Base-by-base conservation (phyloP, 2,329 filamentous ascomycete species). In the Verticillium alfalfae region DNA sequence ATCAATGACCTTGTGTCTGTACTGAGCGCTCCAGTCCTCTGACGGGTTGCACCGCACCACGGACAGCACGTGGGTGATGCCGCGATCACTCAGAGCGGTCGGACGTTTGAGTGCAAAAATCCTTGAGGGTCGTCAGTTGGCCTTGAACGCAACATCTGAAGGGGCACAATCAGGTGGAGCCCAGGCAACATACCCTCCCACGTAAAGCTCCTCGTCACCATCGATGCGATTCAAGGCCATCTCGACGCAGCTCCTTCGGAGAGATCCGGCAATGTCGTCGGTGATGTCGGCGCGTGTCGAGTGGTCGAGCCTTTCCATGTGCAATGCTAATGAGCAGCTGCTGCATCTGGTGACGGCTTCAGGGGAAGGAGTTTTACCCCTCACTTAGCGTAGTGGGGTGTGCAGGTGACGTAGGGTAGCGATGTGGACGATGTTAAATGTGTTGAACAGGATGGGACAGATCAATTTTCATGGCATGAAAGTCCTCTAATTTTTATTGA, bases 51-150 rank as follows among this genome's bases (percentile, higher is more conserved):
- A 82, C 56, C 85, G 84, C 63, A 94, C 75, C 49, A 95, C 90
- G 5, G 93, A 96, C n/a, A 98, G 81, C 36, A 98, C 85, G 76
- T 97, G 93, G 2, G 93, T 96, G 73, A 99, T 92, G 66, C 88
- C 87, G 67, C 87, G 86, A 65, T 89, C 84, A 66, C 84, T 78
- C 57, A 98, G 81, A 39, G 88, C 83, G 60, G 88, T 83, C 64
- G 88, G 88, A 64, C 90, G 88, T 63, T 88, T 87, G 65, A 97
- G 79, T 52, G 89, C 87, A 78, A 93, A 93, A 66, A 96, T 84
- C 62, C 93, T 26, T 96, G 75, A 61, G 67, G 41, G 58, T 38
- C 56, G 67, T 49, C 45, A 22, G 45, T 49, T 9, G 3, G 3
- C n/a, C 49, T 41, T 39, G 34, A 9, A 22, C 18, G 45, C n/a